Conservation (phyloP, 305 asterid species). For the Plantago rigida region DNA sequence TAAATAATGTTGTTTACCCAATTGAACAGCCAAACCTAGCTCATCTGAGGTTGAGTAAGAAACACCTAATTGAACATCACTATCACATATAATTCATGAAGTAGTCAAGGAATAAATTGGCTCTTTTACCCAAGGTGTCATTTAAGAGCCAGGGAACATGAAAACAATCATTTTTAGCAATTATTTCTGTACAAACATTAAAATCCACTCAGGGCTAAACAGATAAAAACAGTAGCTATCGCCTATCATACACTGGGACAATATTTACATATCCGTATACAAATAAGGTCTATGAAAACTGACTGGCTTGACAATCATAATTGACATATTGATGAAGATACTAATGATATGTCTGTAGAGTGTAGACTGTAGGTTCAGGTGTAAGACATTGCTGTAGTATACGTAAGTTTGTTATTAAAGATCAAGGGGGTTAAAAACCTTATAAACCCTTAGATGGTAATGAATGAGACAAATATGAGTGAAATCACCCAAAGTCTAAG, state of each 20-base stretch:
- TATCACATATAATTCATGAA: background rate
- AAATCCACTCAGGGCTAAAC: background rate
- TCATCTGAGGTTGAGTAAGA: background rate
- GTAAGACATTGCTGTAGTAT: background rate
- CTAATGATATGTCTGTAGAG: background rate
- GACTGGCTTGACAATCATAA: slow-evolving; percentile 10
- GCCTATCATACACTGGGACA: background rate
- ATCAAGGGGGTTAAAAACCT: slow-evolving; percentile 8
- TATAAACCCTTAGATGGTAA: background rate
- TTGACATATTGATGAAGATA: slow-evolving; percentile 4
- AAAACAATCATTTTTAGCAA: no score
- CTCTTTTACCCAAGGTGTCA: background rate
- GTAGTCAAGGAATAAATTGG: slow-evolving; percentile 1
- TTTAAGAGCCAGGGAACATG: no score
- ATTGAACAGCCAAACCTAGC: background rate
- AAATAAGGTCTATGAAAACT: slow-evolving; percentile 1
- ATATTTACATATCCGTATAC: slow-evolving; percentile 17
- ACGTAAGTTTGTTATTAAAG: background rate
- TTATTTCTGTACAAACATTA: background rate
- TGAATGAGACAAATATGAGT: slow-evolving; percentile 1
- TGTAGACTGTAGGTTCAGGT: background rate
- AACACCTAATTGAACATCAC: background rate
- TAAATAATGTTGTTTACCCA: no score
- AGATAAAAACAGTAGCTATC: no score
- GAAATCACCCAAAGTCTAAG: slow-evolving; percentile 30